Conservation (phyloP, 1,284 basidiomycete species). For the Mixia osmundae region DNA sequence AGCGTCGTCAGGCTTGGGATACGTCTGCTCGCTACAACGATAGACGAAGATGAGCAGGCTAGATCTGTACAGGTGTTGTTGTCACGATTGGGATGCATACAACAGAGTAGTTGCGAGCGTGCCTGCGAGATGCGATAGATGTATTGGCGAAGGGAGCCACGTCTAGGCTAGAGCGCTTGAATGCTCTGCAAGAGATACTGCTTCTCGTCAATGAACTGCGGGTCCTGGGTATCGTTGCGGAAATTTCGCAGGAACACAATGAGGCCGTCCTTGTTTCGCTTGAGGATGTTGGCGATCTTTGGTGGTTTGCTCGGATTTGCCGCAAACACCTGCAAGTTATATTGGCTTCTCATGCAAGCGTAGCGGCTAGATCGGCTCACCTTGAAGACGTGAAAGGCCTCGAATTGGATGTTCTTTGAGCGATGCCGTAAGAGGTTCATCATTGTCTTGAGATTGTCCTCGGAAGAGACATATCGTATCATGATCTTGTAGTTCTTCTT, state of each 20-base stretch:
- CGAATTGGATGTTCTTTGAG: constrained; percentile 98
- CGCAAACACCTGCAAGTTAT: constrained; percentile 56
- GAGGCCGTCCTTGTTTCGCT: constrained; percentile 82
- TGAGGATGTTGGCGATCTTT: constrained; percentile 72
- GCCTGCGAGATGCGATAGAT: too few species aligned
- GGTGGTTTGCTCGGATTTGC: constrained; percentile 97
- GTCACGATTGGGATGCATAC: too few species aligned
- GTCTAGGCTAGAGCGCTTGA: too few species aligned
- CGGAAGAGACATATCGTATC: constrained; percentile 75
- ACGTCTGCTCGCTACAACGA: too few species aligned
- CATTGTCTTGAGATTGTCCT: constrained; percentile 94
- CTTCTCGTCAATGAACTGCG: too few species aligned
- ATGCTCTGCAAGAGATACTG: too few species aligned
- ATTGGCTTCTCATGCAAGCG: background rate
- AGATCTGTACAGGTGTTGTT: too few species aligned
- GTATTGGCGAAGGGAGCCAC: too few species aligned
- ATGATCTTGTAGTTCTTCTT: constrained; percentile 94
- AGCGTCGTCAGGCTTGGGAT: too few species aligned
- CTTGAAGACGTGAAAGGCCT: constrained; percentile 99
- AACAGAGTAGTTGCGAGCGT: too few species aligned
- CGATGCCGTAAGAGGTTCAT: constrained; percentile 96
- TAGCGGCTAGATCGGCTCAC: constrained; percentile 26
- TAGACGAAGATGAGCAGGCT: too few species aligned
- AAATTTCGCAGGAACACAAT: constrained; percentile 72
- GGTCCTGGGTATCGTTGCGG: constrained; percentile 98